These are phyloP conservation scores for Penicillium odoratum DNA, from an alignment of 495 filamentous ascomycete species.

Conservation along the genomic window DNA sequence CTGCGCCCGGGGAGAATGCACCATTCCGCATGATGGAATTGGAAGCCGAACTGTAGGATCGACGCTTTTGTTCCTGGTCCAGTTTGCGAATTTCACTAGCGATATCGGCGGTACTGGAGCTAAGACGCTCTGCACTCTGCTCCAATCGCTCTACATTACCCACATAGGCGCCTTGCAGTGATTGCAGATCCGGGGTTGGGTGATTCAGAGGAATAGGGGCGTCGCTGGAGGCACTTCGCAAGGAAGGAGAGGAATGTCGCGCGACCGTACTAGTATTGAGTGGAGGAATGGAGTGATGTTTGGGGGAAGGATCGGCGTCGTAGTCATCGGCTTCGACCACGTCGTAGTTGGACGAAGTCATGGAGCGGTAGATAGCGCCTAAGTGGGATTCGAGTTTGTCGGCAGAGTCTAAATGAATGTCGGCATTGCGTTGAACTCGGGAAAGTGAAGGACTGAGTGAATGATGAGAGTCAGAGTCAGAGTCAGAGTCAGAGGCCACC, in stretches of 20 bases:
- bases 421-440: slow-evolving; percentile 31
- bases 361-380: slow-evolving; percentile 44
- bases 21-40: slow-evolving; percentile 73
- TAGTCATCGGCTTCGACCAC: slow-evolving; percentile 51
- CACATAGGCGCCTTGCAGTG: slow-evolving; percentile 69
- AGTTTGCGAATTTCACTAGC: slow-evolving; percentile 79
- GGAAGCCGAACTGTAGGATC: slow-evolving; percentile 44
- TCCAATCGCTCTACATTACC: slow-evolving; percentile 82
- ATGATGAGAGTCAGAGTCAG: slow-evolving; percentile 38
- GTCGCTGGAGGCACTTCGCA: slow-evolving; percentile 61
- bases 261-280: slow-evolving; percentile 30
- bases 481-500: slow-evolving; percentile 40
- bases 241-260: slow-evolving; percentile 44
- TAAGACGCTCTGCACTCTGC: slow-evolving; percentile 77
- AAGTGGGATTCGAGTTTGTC: slow-evolving; percentile 28
- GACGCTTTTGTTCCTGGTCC: slow-evolving; percentile 71
- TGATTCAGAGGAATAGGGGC: slow-evolving; percentile 64
- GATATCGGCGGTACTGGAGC: slow-evolving; percentile 73
- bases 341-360: slow-evolving; percentile 46
- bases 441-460: slow-evolving; percentile 31
- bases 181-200: slow-evolving; percentile 73
- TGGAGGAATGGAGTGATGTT: slow-evolving; percentile 33
- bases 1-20: slow-evolving; percentile 71
- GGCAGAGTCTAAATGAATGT: slow-evolving; percentile 23
- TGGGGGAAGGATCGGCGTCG: slow-evolving; percentile 35